Base-by-base conservation (phyloP, 768 basidiomycete species). In the Dacryopinax spathularia region DNA sequence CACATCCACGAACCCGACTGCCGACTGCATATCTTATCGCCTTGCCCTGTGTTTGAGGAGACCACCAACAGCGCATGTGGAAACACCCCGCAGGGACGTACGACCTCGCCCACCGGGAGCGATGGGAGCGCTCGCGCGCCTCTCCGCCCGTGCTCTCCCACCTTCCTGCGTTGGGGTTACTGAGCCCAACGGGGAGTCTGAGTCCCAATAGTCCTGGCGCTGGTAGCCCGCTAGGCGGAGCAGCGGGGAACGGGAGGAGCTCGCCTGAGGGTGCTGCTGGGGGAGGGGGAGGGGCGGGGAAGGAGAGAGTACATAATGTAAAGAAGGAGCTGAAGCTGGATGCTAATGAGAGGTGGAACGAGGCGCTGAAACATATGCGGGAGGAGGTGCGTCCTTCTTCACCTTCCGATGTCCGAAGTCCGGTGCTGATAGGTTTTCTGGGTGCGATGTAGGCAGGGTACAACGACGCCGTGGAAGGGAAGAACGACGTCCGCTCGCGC, bases 401-500 rank as follows among this genome's bases (percentile, higher is more conserved):
- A 18, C 9, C 63, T 1, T 43, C 22, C 44, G 61, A 22, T 63
- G 41, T n/a, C n/a, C n/a, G n/a, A n/a, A n/a, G n/a, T n/a, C n/a
- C n/a, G 59, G 29, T 34, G 39, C 33, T 35, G 2, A 36, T 35
- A 2, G 12, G 31, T 59, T 37, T 4, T 62, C 18, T 13, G 35
- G 6, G 10, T 22, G 12, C 3, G 2, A 10, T 33, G 27, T 25
- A 63, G 61, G 36, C 77, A 20, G 75, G 75, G 37, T 71, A 80
- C 61, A 66, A 73, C 20, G 79, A 75, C 3, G 82, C 82, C 0
- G 68, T 73, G 1, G 69, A 76, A 16, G 81, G 79, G n/a, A 72
- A 72, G 65, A 83, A 82, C 64, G 73, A 76, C 2, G 75, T 78
- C 2, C 71, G 71, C 22, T 71, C 77, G 10, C 75, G 83, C 0